These are phyloP conservation scores for Xylaria sp. DNA, from an alignment of 495 filamentous ascomycete species.

Conservation along the genomic window DNA sequence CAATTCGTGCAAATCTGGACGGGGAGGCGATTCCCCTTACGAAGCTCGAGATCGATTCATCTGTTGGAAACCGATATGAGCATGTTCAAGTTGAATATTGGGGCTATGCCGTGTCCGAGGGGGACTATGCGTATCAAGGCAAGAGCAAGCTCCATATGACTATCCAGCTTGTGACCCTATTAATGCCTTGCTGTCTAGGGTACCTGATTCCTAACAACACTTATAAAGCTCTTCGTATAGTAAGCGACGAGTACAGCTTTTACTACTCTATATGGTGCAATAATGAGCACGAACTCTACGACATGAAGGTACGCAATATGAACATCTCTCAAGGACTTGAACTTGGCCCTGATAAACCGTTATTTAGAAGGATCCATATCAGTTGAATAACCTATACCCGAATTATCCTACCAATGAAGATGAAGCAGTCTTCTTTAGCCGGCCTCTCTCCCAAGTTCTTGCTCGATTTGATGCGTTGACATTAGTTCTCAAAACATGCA, in stretches of 20 bases:
- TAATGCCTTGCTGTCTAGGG: neutral
- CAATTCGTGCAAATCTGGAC: slow-evolving; percentile 36
- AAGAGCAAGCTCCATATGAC: neutral
- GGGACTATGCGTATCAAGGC: slow-evolving; percentile 8
- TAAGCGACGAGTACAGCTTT: slow-evolving; percentile 51
- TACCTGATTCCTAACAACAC: slow-evolving; percentile 50
- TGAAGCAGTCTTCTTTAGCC: slow-evolving; percentile 24
- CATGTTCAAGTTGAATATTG: slow-evolving; percentile 63
- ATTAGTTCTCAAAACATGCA: slow-evolving; percentile 60
- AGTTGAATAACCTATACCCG: slow-evolving; percentile 31
- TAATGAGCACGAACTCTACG: slow-evolving; percentile 60
- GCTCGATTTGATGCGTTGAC: slow-evolving; percentile 56
- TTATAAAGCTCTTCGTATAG: slow-evolving; percentile 58
- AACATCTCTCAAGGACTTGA: neutral
- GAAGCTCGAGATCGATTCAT: slow-evolving; percentile 20
- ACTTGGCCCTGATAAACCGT: neutral
- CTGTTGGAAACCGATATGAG: slow-evolving; percentile 38
- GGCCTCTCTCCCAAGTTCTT: slow-evolving; percentile 43
- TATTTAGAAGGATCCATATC: slow-evolving; percentile 20
- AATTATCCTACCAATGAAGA: neutral
- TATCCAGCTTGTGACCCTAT: neutral
- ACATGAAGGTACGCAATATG: slow-evolving; percentile 48
- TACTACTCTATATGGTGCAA: slow-evolving; percentile 62
- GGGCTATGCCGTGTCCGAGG: slow-evolving; percentile 51
- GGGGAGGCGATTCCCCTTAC: slow-evolving; percentile 42